Base-by-base conservation (phyloP, 768 basidiomycete species). In the Lactarius psammicola region DNA sequence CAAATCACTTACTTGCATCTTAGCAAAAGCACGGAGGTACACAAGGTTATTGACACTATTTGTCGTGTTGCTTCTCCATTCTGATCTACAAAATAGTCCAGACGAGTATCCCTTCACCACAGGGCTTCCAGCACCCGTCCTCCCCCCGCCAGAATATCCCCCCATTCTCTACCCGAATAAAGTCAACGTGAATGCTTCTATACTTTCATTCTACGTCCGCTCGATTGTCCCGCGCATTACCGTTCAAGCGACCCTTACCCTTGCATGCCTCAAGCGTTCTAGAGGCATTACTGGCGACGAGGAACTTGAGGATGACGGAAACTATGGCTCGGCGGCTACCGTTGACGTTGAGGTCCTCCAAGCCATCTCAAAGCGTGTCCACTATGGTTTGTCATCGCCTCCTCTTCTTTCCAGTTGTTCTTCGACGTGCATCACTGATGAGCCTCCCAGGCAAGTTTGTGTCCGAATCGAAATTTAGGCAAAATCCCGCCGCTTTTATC, bases 311-410 rank as follows among this genome's bases (percentile, higher is more conserved):
- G 95, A 98, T 75, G 97, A 99, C 72, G 95, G 95, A 33, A 99
- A 99, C 76, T 97, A 99, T 74, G 97, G 97, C 20, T 95, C 92
- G 74, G 89, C 94, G 0, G 93, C 94, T 1, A 95, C 92, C 33
- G 85, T 97, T 64, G 97, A 99, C 73, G 85, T 99, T 31, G 95
- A 98, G 76, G 88, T 94, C 3, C 83, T 99, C n/a, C 95, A 98
- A 74, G 89, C 95, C n/a, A 89, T 99, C 74, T 95, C 92, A 78
- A 90, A 98, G 79, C 87, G 97, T 44, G 95, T 99, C 38, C 97
- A 99, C 77, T 99, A 96, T 73, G 97, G 97, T 95, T 70, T 60
- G 84, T 76, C 31, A 9, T 26, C 44, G 17, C 36, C 49, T 30
- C 28, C 13, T 13, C 17, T 33, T 58, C 33, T 15, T 11, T 28